Percentiles rank a stretch among this genome's conserved stretches.
phyloP scores from a whole-genome alignment of 2,329 filamentous ascomycete species.

The Simplicillium sp. region DNA sequence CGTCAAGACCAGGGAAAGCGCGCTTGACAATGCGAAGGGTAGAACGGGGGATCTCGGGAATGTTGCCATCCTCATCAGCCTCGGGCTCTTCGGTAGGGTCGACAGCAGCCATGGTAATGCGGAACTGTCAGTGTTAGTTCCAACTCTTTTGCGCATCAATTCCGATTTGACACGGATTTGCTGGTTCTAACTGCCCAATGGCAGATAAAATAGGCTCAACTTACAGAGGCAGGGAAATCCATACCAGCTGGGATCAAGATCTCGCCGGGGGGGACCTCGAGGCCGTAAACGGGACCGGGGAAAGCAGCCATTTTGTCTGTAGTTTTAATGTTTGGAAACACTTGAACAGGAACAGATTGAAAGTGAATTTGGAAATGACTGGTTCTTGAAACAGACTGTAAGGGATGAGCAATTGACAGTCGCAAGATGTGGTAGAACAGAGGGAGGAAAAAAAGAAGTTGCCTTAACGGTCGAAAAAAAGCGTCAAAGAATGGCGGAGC shows the following conservation, averaged over 20 bases:
- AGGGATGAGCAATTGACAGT: not conserved
- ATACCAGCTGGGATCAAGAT: slow-evolving; percentile 69
- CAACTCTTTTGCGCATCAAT: slow-evolving; percentile 11
- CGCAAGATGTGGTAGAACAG: not conserved
- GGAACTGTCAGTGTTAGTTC: slow-evolving; percentile 55
- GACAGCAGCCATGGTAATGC: slow-evolving; percentile 96
- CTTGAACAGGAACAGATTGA: not conserved
- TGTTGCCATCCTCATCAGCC: slow-evolving; percentile 51
- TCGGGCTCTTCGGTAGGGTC: slow-evolving; percentile 74
- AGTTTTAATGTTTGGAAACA: slow-evolving; percentile 1
- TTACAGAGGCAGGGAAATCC: slow-evolving; percentile 76
- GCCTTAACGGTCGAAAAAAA: not conserved
- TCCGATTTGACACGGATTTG: slow-evolving; percentile 2
- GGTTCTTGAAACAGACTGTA: not conserved
- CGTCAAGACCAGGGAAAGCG: slow-evolving; percentile 47
- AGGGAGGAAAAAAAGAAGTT: slow-evolving; percentile 1
- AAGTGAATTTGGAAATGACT: not conserved
- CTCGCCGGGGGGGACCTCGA: slow-evolving; percentile 80
- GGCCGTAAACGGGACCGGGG: slow-evolving; percentile 79
- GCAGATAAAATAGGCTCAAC: slow-evolving; percentile 22
- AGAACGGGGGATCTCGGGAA: slow-evolving; percentile 58
- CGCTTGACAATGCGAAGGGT: slow-evolving; percentile 87
- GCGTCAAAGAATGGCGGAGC: not conserved
- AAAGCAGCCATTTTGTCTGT: slow-evolving; percentile 41
- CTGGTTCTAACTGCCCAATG: not conserved